These are phyloP conservation scores for Lonicera japonica DNA, from an alignment of 129 eudicot species.

Conservation along the genomic window DNA sequence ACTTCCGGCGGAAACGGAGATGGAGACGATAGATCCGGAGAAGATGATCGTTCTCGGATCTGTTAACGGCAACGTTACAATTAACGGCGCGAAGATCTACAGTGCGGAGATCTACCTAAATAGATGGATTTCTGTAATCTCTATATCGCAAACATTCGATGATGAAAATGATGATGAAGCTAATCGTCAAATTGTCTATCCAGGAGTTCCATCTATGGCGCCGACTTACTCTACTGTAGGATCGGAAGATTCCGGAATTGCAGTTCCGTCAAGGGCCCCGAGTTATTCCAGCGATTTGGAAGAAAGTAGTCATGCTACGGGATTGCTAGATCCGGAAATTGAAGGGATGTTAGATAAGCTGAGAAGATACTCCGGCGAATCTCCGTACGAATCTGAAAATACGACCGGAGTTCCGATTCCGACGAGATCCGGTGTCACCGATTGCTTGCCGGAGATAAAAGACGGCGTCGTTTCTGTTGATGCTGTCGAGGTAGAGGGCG, in stretches of 20 bases:
- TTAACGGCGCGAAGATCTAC: constrained; percentile 23
- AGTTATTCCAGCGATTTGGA: no score
- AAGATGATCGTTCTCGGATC: constrained; percentile 13
- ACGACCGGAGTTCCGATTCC: not conserved
- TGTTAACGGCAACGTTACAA: constrained; percentile 12
- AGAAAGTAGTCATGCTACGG: not conserved
- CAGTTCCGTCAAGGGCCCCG: no score
- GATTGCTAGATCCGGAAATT: not conserved
- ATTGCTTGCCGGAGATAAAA: not conserved
- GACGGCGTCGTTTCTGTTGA: constrained; percentile 6
- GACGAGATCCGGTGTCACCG: not conserved
- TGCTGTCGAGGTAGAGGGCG: constrained; percentile 20
- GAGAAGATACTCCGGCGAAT: not conserved
- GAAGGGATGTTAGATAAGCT: constrained; percentile 2
- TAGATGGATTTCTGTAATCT: constrained; percentile 33
- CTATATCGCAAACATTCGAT: no score
- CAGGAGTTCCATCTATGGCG: no score
- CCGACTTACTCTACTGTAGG: no score
- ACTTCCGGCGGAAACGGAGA: not conserved
- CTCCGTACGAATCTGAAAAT: no score
- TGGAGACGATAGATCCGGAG: constrained; percentile 19
- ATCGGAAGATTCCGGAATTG: no score
- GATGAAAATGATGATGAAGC: not conserved
- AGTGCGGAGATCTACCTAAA: constrained; percentile 27
- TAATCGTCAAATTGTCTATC: no score